These are phyloP conservation scores for Zizania latifolia DNA, from an alignment of 176 grass and related monocot species.

Conservation along the genomic window DNA sequence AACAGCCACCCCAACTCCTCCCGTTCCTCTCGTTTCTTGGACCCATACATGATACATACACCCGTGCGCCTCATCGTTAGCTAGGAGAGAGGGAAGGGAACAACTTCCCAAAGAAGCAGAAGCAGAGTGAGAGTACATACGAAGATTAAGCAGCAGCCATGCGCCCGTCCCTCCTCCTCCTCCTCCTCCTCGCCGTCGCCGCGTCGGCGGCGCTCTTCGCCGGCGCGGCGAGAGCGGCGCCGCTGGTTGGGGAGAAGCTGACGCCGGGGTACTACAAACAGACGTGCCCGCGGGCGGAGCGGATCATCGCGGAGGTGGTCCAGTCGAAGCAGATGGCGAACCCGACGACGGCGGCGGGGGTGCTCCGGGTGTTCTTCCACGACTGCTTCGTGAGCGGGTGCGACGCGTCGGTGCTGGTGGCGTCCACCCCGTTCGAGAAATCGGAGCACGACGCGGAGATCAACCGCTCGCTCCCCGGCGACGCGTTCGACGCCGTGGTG, in stretches of 20 bases:
- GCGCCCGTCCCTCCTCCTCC: conserved; percentile 26
- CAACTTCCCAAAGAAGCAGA: not conserved
- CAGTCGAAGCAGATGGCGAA: conserved; percentile 53
- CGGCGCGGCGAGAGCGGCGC: not conserved
- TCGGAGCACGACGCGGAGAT: conserved; percentile 68
- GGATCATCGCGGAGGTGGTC: conserved; percentile 59
- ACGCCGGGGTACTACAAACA: conserved; percentile 35
- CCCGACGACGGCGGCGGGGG: conserved; percentile 67
- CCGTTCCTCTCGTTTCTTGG: too few species aligned
- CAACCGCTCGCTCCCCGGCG: conserved; percentile 71
- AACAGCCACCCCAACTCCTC: too few species aligned
- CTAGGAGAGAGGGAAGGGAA: conserved; percentile 9
- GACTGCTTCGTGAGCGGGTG: conserved; percentile 82
- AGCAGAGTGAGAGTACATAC: not conserved
- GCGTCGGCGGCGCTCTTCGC: not conserved
- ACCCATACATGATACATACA: not conserved
- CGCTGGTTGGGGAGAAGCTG: conserved; percentile 30
- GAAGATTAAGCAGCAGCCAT: conserved; percentile 26
- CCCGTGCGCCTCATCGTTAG: conserved; percentile 6
- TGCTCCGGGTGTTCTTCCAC: conserved; percentile 83
- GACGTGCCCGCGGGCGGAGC: conserved; percentile 55
- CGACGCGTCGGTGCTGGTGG: conserved; percentile 66
- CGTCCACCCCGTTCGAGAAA: conserved; percentile 49
- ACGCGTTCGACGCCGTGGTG: conserved; percentile 67
- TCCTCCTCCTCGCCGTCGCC: conserved; percentile 12